phyloP scores from a whole-genome alignment of 2,329 filamentous ascomycete species.

The Claviceps maximensis region DNA sequence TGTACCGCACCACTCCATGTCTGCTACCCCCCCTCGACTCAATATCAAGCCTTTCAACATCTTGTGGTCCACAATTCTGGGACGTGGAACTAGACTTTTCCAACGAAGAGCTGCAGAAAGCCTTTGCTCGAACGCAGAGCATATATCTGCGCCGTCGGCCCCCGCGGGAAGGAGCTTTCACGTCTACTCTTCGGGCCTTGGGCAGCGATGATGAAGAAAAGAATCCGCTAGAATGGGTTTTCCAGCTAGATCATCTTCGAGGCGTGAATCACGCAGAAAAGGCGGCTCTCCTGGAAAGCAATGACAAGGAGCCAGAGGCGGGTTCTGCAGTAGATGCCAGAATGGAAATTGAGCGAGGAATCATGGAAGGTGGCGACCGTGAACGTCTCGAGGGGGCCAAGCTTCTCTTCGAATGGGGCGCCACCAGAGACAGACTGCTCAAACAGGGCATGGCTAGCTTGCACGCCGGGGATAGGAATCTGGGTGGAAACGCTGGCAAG shows the following conservation, averaged over 20 bases:
- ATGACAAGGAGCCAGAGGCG: conserved; percentile 33
- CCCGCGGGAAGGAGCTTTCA: conserved; percentile 55
- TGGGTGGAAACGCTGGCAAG: conserved; percentile 11
- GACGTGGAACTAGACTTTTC: conserved; percentile 65
- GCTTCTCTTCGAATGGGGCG: conserved; percentile 44
- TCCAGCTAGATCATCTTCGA: conserved; percentile 44
- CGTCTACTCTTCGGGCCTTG: conserved; percentile 60
- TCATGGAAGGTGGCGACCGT: conserved; percentile 26
- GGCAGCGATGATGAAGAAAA: conserved; percentile 29
- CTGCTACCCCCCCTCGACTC: conserved; percentile 51
- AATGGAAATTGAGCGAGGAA: conserved; percentile 46
- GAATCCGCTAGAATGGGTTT: conserved; percentile 59
- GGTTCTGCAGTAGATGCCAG: conserved; percentile 54
- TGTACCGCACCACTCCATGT: conserved; percentile 41
- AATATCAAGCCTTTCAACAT: conserved; percentile 46
- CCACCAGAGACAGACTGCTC: conserved; percentile 26
- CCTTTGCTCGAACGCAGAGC: conserved; percentile 55
- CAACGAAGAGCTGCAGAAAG: conserved; percentile 45
- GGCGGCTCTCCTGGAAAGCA: conserved; percentile 43
- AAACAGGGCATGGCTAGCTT: conserved; percentile 9
- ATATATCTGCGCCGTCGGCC: conserved; percentile 62
- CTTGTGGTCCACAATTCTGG: conserved; percentile 60
- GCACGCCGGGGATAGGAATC: conserved; percentile 16
- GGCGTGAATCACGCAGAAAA: conserved; percentile 53
- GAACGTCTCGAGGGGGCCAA: conserved; percentile 34